A percentile compares a stretch with the other conserved stretches of the same genome.
Conservation (phyloP, 2,329 filamentous ascomycete genomes). For the Tothia fuscella region DNA sequence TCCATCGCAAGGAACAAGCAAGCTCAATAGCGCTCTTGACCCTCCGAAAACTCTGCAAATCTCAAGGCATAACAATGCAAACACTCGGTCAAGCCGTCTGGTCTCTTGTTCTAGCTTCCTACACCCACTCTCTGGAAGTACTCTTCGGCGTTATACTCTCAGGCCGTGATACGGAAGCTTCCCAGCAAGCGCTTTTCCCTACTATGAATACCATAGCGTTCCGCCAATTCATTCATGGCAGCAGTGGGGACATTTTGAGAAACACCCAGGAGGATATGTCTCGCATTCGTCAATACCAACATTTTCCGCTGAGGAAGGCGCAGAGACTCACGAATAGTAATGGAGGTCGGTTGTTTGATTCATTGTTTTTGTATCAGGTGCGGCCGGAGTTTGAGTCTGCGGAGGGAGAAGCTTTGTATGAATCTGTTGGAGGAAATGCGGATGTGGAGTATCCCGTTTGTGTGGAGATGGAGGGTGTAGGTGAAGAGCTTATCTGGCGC, state of each 20-base stretch:
- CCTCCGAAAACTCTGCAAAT: conserved; percentile 51
- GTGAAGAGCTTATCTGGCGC: conserved; percentile 52
- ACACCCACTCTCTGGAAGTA: conserved; percentile 56
- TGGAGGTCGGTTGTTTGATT: conserved; percentile 45
- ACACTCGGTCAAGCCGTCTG: conserved; percentile 66
- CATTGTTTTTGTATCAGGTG: conserved; percentile 55
- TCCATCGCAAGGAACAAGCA: conserved; percentile 33
- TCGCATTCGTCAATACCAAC: conserved; percentile 57
- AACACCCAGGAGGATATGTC: conserved; percentile 63
- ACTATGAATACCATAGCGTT: conserved; percentile 85
- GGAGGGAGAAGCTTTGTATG: conserved; percentile 35
- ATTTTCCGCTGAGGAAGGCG: conserved; percentile 63
- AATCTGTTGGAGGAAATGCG: conserved; percentile 51
- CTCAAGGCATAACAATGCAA: conserved; percentile 59
- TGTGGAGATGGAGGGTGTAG: conserved; percentile 60
- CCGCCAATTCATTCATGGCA: conserved; percentile 60
- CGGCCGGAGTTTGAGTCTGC: conserved; percentile 25
- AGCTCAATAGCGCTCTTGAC: conserved; percentile 32
- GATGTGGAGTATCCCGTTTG: conserved; percentile 73
- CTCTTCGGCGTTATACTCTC: conserved; percentile 75
- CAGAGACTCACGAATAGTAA: conserved; percentile 39
- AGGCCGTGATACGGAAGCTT: conserved; percentile 63
- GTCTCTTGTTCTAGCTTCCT: conserved; percentile 55
- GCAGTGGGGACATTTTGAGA: conserved; percentile 48
- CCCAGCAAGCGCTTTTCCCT: conserved; percentile 63